Evolutionary conservation across 805 yeast genomes (phyloP), one percentile per base, ranked within the genome.

Genomic region (Wickerhamia fluorescens): DNA sequence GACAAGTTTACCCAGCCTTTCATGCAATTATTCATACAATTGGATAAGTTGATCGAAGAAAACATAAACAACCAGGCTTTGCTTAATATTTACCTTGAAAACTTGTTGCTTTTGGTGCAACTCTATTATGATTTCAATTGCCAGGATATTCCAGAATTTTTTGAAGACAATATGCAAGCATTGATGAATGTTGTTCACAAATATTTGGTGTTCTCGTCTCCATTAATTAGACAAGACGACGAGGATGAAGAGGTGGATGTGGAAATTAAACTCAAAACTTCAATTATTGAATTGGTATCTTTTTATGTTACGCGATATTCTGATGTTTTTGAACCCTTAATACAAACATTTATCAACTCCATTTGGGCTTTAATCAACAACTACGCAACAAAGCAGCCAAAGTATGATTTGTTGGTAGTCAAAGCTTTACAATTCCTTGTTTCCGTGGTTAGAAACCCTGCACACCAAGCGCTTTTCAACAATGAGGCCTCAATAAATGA

Each of bases 121-220:
- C 73, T 94, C 20, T 94, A 84, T 56, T 86, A 77, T 51, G 99
- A 92, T 53, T 73, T 92, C 47, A 92, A 92, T 54, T 89, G 96
- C 57, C 98, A 94, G 59, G 99, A 92, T 57, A 80, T 92, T 30
- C 98, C 99, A 1, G 98, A 88, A 56, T 92, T 89, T 50, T 92
- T 92, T 51, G 99, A 94, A 58, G 97, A 92, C 57, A 73, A 92
- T 51, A 59, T 92, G 54, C 61, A 68, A 23, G 61, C 58, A 11
- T 87, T 94, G 30, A 84, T 94, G 92, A 66, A 66, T 4, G 71
- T 88, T 16, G 65, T 88, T 42, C 94, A 86, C 51, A 83, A 82
- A 56, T 89, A 88, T 51, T 64, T 92, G 34, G 58, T 68, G 23
- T 85, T 76, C 48, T 49, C 62, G 10, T 76, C 77, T 34, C 61